Conservation (phyloP, 108 stramenopile genomes). For the Skeletonema marinoi region DNA sequence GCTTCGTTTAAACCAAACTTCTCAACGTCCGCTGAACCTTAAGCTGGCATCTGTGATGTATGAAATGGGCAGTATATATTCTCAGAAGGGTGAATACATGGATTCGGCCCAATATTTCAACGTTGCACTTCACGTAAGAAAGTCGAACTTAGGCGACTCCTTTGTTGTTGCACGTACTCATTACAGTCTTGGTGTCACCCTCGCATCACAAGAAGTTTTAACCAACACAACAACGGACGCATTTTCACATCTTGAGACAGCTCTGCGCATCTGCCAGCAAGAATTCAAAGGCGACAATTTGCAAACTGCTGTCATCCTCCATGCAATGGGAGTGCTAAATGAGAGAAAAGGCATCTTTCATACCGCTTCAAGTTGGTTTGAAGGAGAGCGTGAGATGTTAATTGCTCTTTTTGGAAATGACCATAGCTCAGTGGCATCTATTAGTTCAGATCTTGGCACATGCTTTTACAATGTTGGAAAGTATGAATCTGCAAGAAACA, state of each 20-base stretch:
- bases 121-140: slow-evolving; percentile 33
- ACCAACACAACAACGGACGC: slow-evolving; percentile 3
- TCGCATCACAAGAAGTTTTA: slow-evolving; percentile 31
- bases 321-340: slow-evolving; percentile 42
- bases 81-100: slow-evolving; percentile 21
- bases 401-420: slow-evolving; percentile 41
- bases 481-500: slow-evolving; percentile 33
- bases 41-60: slow-evolving; percentile 37
- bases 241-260: slow-evolving; percentile 32
- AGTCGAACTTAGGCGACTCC: slow-evolving; percentile 29
- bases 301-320: slow-evolving; percentile 40
- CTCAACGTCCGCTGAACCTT: slow-evolving; percentile 21
- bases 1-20: slow-evolving; percentile 9
- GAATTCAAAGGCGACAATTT: slow-evolving; percentile 22
- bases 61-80: slow-evolving; percentile 39
- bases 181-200: slow-evolving; percentile 48
- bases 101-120: slow-evolving; percentile 34
- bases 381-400: slow-evolving; percentile 22
- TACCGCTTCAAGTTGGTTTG: slow-evolving; percentile 43
- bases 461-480: slow-evolving; percentile 48
- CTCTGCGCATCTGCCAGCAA: slow-evolving; percentile 33
- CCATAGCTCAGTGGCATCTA: slow-evolving; percentile 27
- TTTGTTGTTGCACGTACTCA: slow-evolving; percentile 45
- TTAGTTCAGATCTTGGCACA: slow-evolving; percentile 39
- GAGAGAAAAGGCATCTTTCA: slow-evolving; percentile 43